These are phyloP conservation scores for Boletellus ananiceps DNA, from an alignment of 768 basidiomycete genomes.

Conservation along the genomic window DNA sequence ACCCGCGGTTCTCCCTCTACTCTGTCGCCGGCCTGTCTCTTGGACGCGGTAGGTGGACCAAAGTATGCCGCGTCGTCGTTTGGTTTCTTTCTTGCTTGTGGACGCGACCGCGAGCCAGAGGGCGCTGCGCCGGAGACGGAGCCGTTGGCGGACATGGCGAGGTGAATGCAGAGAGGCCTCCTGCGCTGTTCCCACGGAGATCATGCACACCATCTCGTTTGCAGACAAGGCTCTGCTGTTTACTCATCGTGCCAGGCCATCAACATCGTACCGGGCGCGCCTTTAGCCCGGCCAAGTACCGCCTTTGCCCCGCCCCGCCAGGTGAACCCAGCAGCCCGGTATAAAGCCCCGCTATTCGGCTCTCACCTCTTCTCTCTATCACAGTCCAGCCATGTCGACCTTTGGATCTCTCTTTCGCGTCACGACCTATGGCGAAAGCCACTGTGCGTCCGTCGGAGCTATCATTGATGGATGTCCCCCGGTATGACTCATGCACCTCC, in stretches of 20 bases:
- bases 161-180: neutral
- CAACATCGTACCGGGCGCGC: conserved; percentile 6
- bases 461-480: conserved; percentile 98
- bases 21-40: conserved; percentile 64
- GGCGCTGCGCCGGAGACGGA: conserved; percentile 21
- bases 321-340: neutral
- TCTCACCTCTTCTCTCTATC: conserved; percentile 11
- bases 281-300: conserved; percentile 21
- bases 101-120: conserved; percentile 54
- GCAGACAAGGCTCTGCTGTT: neutral
- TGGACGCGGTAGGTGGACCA: conserved; percentile 53
- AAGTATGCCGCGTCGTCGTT: conserved; percentile 72
- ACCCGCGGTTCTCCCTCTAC: conserved; percentile 69
- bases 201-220: neutral
- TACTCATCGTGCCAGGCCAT: neutral
- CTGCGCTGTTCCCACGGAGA: conserved; percentile 22
- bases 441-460: conserved; percentile 94
- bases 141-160: conserved; percentile 25
- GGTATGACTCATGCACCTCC: conserved; percentile 42
- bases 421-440: conserved; percentile 96
- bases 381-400: conserved; percentile 68
- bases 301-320: conserved; percentile 14
- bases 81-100: conserved; percentile 57
- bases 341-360: conserved; percentile 18
- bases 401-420: conserved; percentile 91